These are phyloP conservation scores for Fusarium illudens DNA, from an alignment of 2,329 filamentous ascomycete species.

Conservation along the genomic window DNA sequence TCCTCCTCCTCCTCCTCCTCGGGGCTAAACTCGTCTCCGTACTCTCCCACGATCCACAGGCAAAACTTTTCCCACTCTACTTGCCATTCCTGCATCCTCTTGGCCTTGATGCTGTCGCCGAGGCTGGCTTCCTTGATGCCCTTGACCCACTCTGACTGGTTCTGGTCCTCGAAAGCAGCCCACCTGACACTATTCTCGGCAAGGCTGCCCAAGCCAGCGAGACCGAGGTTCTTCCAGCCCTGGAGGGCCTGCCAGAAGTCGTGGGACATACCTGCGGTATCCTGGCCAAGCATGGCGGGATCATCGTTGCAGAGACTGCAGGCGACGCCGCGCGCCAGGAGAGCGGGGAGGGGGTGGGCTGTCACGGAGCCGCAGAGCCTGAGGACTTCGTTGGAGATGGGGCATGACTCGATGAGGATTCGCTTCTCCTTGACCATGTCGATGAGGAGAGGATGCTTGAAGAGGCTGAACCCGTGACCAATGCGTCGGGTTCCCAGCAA, in stretches of 20 bases:
- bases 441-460: constrained; percentile 89
- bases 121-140: constrained; percentile 78
- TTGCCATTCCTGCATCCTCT: constrained; percentile 80
- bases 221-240: constrained; percentile 88
- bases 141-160: constrained; percentile 72
- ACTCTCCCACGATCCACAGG: constrained; percentile 87
- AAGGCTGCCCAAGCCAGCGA: constrained; percentile 84
- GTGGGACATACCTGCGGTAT: constrained; percentile 82
- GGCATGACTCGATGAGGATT: constrained; percentile 89
- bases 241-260: constrained; percentile 96
- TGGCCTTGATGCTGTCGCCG: constrained; percentile 74
- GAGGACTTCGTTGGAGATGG: constrained; percentile 89
- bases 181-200: constrained; percentile 94
- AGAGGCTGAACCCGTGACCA: constrained; percentile 87
- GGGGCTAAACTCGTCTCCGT: constrained; percentile 66
- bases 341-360: constrained; percentile 81
- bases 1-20: constrained; percentile 39
- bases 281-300: constrained; percentile 86
- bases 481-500: constrained; percentile 88
- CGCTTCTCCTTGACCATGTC: constrained; percentile 89
- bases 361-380: constrained; percentile 79
- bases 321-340: constrained; percentile 84
- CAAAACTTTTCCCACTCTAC: constrained; percentile 90
- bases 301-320: constrained; percentile 92
- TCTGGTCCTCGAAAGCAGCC: constrained; percentile 87